Evolutionary conservation across 768 basidiomycete genomes (phyloP), one percentile per base, ranked within the genome.

Genomic region (Postia placenta): DNA sequence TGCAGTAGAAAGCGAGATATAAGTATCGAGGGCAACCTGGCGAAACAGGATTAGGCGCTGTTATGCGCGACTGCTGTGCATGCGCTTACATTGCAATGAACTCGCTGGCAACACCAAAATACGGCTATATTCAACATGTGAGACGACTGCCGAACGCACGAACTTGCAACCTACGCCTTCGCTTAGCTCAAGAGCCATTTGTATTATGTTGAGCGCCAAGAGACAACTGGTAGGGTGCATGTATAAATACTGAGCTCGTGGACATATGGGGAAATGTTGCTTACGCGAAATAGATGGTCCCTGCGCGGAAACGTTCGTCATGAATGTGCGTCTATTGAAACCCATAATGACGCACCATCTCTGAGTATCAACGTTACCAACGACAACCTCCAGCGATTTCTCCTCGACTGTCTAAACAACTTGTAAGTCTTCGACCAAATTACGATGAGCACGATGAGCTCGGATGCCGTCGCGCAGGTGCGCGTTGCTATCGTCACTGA

Each of bases 201-300:
- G 39, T 19, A 40, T 23, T 1, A 41, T 42, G 24, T 51, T 51
- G 26, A 47, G 23, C 3, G 36, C n/a, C 22, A 51, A 17, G 5
- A 4, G 20, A 20, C 11, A 28, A 40, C 38, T 11, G 37, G 15
- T 42, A 11, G 30, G 44, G 12, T 30, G 5, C n/a, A 12, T 1
- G n/a, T 15, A 11, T 11, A 5, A 5, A 20, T 1, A 2, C 11
- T 12, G 28, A 0, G 23, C 1, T n/a, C n/a, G n/a, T n/a, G n/a
- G n/a, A n/a, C n/a, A n/a, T n/a, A n/a, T n/a, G n/a, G n/a, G 2
- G 11, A 15, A 11, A 15, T 23, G 7, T 7, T 11, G 5, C 40
- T 35, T 23, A 51, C 50, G 36, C 20, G 45, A 47, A 51, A 22
- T 51, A 51, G 2, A 47, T 41, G 2, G 50, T 51, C 5, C 50